phyloP scores from a whole-genome alignment of 2,329 filamentous ascomycete genomes.

The Exutisphaerella laricina region DNA sequence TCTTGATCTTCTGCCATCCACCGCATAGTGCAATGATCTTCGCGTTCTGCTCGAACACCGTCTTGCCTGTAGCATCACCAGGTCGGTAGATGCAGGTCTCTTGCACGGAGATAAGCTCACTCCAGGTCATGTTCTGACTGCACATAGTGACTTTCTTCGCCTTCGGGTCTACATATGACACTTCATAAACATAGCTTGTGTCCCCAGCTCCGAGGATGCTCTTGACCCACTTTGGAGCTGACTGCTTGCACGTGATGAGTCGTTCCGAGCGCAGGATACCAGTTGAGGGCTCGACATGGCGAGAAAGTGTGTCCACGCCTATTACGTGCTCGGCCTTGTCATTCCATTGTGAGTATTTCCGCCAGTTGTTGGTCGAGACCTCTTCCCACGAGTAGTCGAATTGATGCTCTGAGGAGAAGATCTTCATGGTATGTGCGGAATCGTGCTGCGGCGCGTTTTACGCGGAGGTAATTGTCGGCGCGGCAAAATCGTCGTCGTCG shows the following conservation, averaged over 20 bases:
- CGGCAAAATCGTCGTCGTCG: neutral
- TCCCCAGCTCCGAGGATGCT: slow-evolving; percentile 68
- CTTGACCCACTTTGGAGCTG: slow-evolving; percentile 74
- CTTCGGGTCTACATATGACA: slow-evolving; percentile 83
- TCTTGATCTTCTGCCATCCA: slow-evolving; percentile 95
- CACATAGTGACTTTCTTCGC: slow-evolving; percentile 92
- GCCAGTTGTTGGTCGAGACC: slow-evolving; percentile 96
- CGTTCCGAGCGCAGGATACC: slow-evolving; percentile 69
- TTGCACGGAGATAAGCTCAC: slow-evolving; percentile 82
- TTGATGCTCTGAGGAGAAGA: slow-evolving; percentile 83
- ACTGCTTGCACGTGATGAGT: slow-evolving; percentile 58
- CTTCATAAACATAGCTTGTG: slow-evolving; percentile 86
- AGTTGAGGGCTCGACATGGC: slow-evolving; percentile 57
- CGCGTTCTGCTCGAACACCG: slow-evolving; percentile 81
- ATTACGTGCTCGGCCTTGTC: slow-evolving; percentile 96
- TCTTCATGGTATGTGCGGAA: slow-evolving; percentile 62
- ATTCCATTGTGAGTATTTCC: slow-evolving; percentile 97
- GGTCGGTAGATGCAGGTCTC: slow-evolving; percentile 65
- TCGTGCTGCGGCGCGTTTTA: slow-evolving; percentile 4
- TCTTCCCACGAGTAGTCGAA: slow-evolving; percentile 99
- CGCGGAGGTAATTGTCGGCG: neutral
- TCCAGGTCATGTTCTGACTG: slow-evolving; percentile 89
- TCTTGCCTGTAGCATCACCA: slow-evolving; percentile 41
- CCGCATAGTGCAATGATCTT: slow-evolving; percentile 91
- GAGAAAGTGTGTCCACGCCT: slow-evolving; percentile 85